Conservation (phyloP, 768 basidiomycete genomes). For the Russula dissimulans region DNA sequence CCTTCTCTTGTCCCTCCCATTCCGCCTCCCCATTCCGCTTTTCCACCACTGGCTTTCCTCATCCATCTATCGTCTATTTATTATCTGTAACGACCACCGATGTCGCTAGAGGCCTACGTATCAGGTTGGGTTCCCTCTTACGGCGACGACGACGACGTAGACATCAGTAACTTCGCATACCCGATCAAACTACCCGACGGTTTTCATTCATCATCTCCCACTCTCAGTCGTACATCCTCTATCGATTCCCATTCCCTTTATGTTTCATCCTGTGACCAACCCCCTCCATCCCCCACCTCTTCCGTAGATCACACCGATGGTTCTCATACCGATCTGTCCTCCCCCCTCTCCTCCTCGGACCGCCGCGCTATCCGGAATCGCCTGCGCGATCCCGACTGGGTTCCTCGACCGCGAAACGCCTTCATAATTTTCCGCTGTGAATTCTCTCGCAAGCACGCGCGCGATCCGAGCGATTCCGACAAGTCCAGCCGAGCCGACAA, state of each 20-base stretch:
- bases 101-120: slow-evolving; percentile 17
- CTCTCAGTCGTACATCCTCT: slow-evolving; percentile 12
- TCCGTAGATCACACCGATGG: slow-evolving; percentile 4
- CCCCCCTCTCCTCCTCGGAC: slow-evolving; percentile 29
- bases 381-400: slow-evolving; percentile 44
- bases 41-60: not conserved
- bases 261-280: not conserved
- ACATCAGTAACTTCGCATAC: slow-evolving; percentile 4
- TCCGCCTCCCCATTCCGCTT: not conserved
- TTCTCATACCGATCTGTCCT: not conserved
- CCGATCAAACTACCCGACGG: slow-evolving; percentile 4
- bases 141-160: slow-evolving; percentile 17
- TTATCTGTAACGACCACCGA: slow-evolving; percentile 13
- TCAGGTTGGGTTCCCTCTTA: slow-evolving; percentile 19
- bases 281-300: slow-evolving; percentile 9
- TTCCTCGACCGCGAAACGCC: slow-evolving; percentile 59
- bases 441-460: slow-evolving; percentile 40
- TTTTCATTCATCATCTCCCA: not conserved
- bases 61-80: not conserved
- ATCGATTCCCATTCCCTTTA: slow-evolving; percentile 4
- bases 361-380: slow-evolving; percentile 33
- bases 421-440: slow-evolving; percentile 70
- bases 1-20: not conserved
- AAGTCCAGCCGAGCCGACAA: slow-evolving; percentile 29
- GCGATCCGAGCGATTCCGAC: slow-evolving; percentile 29